Conservation (phyloP, 176 grass and related monocot genomes). For the Saccharum spontaneum region DNA sequence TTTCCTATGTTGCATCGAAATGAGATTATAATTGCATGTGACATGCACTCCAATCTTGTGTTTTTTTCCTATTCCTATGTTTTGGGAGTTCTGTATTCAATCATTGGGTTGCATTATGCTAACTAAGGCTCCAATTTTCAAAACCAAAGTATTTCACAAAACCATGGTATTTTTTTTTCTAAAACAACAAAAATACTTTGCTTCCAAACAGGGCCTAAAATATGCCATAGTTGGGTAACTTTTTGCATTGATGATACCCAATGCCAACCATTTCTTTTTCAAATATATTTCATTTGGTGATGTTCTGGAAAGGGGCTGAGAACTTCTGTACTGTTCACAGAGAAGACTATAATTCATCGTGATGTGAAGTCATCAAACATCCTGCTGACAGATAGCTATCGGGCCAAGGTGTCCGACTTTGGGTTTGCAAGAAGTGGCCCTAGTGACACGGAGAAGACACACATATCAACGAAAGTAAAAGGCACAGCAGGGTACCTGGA, state of each 20-base stretch:
- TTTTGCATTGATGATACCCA: neutral
- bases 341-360: constrained; percentile 98
- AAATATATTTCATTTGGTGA: neutral
- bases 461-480: constrained; percentile 99
- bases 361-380: constrained; percentile 99
- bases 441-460: constrained; percentile 85
- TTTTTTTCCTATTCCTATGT: neutral
- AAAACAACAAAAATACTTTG: neutral
- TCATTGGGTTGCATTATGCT: neutral
- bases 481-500: constrained; percentile 97
- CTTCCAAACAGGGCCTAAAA: neutral
- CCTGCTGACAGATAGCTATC: constrained; percentile 87
- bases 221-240: neutral
- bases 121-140: neutral
- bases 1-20: neutral
- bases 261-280: neutral
- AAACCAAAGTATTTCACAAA: neutral
- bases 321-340: constrained; percentile 51
- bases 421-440: constrained; percentile 92
- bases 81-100: neutral
- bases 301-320: constrained; percentile 11
- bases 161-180: neutral
- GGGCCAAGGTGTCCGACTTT: constrained; percentile 92
- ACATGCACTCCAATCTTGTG: neutral
- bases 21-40: neutral